These are phyloP conservation scores for Trichoderma sp. DNA, from an alignment of 2,329 filamentous ascomycete species.

Conservation along the genomic window DNA sequence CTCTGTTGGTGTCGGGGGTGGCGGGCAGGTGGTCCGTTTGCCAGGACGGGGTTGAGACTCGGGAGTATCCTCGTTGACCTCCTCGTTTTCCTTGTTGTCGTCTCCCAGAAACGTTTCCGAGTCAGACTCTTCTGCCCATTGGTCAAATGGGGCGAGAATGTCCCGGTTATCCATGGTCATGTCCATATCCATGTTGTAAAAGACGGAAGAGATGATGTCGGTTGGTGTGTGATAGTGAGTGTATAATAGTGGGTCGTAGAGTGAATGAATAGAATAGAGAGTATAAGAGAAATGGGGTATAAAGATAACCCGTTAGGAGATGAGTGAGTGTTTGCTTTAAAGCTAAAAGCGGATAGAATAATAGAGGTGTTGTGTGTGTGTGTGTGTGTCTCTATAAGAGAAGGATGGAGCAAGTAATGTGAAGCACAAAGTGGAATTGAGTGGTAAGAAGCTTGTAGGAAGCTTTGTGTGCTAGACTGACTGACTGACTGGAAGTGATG, in stretches of 20 bases:
- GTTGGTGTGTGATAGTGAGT: not conserved
- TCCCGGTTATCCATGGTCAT: not conserved
- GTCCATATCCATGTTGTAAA: not conserved
- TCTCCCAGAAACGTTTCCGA: not conserved
- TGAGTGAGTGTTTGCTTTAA: not conserved
- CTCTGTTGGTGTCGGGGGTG: not conserved
- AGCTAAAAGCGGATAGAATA: not conserved
- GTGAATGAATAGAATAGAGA: not conserved
- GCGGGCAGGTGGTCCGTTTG: not conserved
- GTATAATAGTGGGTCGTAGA: not conserved
- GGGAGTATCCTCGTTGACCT: not conserved
- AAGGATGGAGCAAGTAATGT: not conserved
- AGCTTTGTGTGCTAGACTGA: not conserved
- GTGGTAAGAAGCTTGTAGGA: not conserved
- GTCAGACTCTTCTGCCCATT: not conserved
- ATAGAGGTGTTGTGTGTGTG: not conserved
- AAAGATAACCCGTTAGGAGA: not conserved
- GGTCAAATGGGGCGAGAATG: not conserved
- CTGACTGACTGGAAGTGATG: not conserved
- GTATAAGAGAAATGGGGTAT: not conserved
- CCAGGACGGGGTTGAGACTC: not conserved
- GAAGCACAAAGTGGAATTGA: not conserved
- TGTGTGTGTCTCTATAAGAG: not conserved
- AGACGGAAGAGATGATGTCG: not conserved
- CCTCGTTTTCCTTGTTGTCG: not conserved